Base-by-base conservation (phyloP, 1,139 yeast species). In the Geotrichum klebahnii region DNA sequence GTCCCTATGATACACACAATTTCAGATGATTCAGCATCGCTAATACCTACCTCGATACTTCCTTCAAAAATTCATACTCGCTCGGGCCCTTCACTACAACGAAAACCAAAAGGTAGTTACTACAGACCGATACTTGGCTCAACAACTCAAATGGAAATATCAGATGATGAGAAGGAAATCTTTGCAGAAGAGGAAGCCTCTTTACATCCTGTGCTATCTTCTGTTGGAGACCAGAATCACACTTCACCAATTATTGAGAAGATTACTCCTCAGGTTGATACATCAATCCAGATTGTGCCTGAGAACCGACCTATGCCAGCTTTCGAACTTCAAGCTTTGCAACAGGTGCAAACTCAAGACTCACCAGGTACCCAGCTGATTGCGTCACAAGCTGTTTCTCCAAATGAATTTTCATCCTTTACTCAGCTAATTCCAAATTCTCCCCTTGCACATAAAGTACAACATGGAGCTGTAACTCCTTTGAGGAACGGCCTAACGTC, bases 71-170 rank as follows among this genome's bases (percentile, higher is more conserved):
- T n/a, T n/a, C n/a, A n/a, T 14, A 12, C 33, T 2, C n/a, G n/a
- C 14, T 26, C 32, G 2, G 22, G 33, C 10, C 32, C 20, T 8
- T 26, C 32, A 5, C 19, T 38, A 16, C 42, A 12, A 14, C 32
- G 42, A n/a, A 38, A 38, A 16, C 33, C 42, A 3, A 23, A 38
- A 38, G 42, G 42, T 26, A 26, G 33, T 24, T 38, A 24, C 17
- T 26, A 24, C 20, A 4, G 20, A 22, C 33, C 42, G 19, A 22
- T 38, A 5, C 3, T 38, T 5, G 33, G 42, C 3, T 5, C 23
- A 24, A n/a, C n/a, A n/a, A n/a, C n/a, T n/a, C n/a, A n/a, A n/a
- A n/a, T n/a, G n/a, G n/a, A n/a, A n/a, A n/a, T n/a, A n/a, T 24
- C 42, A 24, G 29, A 12, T 12, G 12, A 8, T 31, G 34, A n/a